Evolutionary conservation across 352 stramenopile species (phyloP), one percentile per base, ranked within the genome.

Genomic region (Globisporangium okanoganense): DNA sequence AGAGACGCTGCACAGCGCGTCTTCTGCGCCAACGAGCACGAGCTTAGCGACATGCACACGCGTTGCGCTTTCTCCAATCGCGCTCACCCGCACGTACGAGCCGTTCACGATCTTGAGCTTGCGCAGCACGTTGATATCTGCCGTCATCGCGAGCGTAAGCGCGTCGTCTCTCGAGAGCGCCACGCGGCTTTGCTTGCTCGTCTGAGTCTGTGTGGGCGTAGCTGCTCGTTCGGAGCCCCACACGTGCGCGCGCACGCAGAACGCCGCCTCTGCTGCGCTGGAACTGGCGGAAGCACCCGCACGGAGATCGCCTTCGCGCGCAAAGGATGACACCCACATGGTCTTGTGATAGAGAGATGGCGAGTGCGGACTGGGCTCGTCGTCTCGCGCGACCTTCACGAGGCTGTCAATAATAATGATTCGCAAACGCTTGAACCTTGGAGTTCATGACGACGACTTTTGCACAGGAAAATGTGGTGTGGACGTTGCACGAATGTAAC

Each of bases 311-410:
- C 24, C 27, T 40, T 25, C 61, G 13, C 55, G 54, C 13, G 76
- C 73, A 49, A 85, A 85, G 41, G 76, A 85, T 41, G 76, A 85
- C 66, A 85, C 71, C 76, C 76, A 85, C 76, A 85, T 85, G 49
- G 7, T 20, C 31, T 14, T 41, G 48, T 66, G 36, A 50, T 38
- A 33, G 36, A 44, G 24, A 36, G 16, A 9, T 24, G 38, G 25
- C n/a, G 20, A 35, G 48, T 13, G 25, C 3, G 48, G 3, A 0
- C 20, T 36, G 14, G 18, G 47, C 48, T 24, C 7, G n/a, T 27
- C 43, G n/a, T 18, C 16, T 44, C 3, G 38, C n/a, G 16, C 29
- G 29, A 33, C 29, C 29, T 33, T 40, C n/a, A n/a, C n/a, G n/a
- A n/a, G n/a, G n/a, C n/a, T n/a, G n/a, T n/a, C n/a, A n/a, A n/a